These are phyloP conservation scores for Alternaria tenuissima DNA, from an alignment of 2,329 filamentous ascomycete genomes.

Conservation along the genomic window DNA sequence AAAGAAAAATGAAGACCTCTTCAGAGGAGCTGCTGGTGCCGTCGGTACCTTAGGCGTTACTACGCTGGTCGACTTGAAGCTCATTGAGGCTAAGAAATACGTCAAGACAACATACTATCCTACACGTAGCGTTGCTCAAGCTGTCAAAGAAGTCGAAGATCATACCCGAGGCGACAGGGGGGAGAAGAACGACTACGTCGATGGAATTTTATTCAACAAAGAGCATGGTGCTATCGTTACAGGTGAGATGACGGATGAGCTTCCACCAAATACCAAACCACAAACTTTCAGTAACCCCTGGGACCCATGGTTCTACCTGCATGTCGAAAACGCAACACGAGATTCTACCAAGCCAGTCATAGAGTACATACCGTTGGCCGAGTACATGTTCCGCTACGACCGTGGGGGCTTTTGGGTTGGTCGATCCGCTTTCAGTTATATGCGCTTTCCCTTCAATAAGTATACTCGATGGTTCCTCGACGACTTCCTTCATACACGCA, in stretches of 20 bases:
- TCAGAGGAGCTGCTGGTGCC: constrained; percentile 70
- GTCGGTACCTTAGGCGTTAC: constrained; percentile 73
- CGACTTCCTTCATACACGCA: constrained; percentile 68
- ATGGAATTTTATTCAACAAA: constrained; percentile 60
- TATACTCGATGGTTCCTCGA: constrained; percentile 69
- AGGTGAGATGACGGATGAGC: constrained; percentile 53
- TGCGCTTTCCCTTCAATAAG: constrained; percentile 70
- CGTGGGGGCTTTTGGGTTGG: constrained; percentile 75
- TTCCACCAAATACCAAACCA: constrained; percentile 37
- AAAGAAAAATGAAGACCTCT: constrained; percentile 65
- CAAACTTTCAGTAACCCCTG: constrained; percentile 53
- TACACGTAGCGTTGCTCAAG: constrained; percentile 52
- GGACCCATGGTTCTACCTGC: constrained; percentile 63
- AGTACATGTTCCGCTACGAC: constrained; percentile 77
- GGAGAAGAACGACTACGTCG: constrained; percentile 56
- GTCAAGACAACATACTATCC: constrained; percentile 61
- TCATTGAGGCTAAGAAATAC: constrained; percentile 57
- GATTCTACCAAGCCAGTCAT: constrained; percentile 43
- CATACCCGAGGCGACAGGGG: constrained; percentile 48
- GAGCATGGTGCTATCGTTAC: constrained; percentile 55
- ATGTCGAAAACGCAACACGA: constrained; percentile 53
- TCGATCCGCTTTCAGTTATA: constrained; percentile 69
- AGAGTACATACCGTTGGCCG: constrained; percentile 68
- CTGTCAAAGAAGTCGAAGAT: constrained; percentile 52
- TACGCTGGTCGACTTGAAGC: constrained; percentile 62